Base-by-base conservation (phyloP, 2,329 filamentous ascomycete species). In the Aspergillus ibericus region DNA sequence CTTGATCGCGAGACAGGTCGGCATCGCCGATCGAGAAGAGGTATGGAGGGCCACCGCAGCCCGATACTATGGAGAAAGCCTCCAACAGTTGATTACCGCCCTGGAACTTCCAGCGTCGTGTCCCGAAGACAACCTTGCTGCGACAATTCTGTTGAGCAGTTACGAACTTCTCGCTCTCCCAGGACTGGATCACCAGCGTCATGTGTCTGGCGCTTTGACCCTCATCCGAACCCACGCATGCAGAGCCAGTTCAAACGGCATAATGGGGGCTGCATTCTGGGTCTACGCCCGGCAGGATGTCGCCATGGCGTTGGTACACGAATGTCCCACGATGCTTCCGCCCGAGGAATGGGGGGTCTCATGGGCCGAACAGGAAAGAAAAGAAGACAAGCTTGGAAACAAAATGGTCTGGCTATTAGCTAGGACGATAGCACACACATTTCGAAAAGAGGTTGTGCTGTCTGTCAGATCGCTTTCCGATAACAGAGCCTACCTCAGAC, bases 251-350 rank as follows among this genome's bases (percentile, higher is more conserved):
- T 44, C 40, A 6, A 16, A 4, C 3, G 20, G 40, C 10, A 13
- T 25, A 7, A 44, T 12, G 20, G 40, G 18, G 10, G 40, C 40
- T 12, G 40, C 29, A 18, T 56, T 56, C 22, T 56, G 53, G 53
- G 22, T 50, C 13, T 56, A 50, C 13, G 53, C 53, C 1, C 53
- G 53, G 3, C 53, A 56, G 15, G 53, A 50, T 13, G 18, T 56
- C 29, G 53, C 53, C 32, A 40, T 50, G 12, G 53, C 53, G 13
- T 42, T 56, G 44, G 25, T 50, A 15, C 44, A 50, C 35, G 42
- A 56, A 4, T 44, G 44, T 20, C 53, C 53, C 4, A 56, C 53
- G 1, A 40, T 50, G 46, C 44, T 40, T 25, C 18, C 22, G 20
- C 53, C 46, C 3, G 40, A 29, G 12, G 29, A 44, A 29, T 59